Conservation (phyloP, 768 basidiomycete genomes). For the Tephrocybe sp. region DNA sequence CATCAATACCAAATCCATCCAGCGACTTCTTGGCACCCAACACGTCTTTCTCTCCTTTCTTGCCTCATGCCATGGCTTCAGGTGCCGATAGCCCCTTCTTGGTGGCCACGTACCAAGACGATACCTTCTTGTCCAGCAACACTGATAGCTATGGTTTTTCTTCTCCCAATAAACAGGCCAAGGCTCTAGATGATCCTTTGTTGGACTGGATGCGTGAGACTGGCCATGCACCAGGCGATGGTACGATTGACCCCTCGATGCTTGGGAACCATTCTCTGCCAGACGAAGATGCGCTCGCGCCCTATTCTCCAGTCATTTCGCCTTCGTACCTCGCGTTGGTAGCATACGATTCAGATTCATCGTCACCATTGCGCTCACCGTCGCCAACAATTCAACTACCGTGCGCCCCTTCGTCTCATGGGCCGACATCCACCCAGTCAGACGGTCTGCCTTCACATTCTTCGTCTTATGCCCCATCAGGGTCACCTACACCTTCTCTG, state of each 20-base stretch:
- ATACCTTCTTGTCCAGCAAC: neutral
- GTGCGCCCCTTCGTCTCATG: neutral
- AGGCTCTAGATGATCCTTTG: neutral
- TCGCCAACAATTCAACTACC: neutral
- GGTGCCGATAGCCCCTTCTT: slow-evolving; percentile 3
- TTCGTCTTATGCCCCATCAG: neutral
- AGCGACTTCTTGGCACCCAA: neutral
- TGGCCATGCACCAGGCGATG: slow-evolving; percentile 10
- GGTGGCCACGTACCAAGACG: neutral
- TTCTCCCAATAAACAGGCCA: neutral
- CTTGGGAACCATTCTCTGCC: slow-evolving; percentile 9
- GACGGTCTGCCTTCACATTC: neutral
- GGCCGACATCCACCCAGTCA: neutral
- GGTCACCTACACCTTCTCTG: neutral
- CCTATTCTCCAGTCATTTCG: neutral
- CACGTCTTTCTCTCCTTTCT: slow-evolving; percentile 5
- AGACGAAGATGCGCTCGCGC: neutral
- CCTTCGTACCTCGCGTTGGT: slow-evolving; percentile 1
- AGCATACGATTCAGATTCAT: neutral
- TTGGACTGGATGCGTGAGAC: neutral
- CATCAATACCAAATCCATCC: neutral
- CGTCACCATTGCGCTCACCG: neutral
- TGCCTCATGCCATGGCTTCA: neutral
- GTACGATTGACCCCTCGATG: slow-evolving; percentile 21
- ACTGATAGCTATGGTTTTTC: neutral